A percentile compares a stretch with the other conserved stretches of the same genome.
These are phyloP conservation scores for Backusella mclennaniae DNA, from an alignment of 192 early-diverging fungal species.

Conservation along the genomic window DNA sequence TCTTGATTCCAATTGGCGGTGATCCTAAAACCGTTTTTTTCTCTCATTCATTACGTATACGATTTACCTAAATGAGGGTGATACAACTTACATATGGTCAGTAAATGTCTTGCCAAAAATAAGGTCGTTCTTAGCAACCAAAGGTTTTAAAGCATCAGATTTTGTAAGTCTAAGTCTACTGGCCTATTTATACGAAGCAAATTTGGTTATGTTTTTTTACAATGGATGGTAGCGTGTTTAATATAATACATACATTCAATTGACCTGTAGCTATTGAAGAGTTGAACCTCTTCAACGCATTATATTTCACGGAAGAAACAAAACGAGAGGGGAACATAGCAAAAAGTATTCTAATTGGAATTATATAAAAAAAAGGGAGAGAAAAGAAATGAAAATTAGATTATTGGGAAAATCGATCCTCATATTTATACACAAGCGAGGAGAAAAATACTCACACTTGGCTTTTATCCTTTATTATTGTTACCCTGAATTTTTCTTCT, in stretches of 20 bases:
- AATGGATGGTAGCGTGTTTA: background rate
- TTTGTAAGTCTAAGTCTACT: conserved; percentile 25
- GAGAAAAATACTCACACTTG: background rate
- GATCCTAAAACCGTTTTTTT: conserved; percentile 28
- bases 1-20: conserved; percentile 75
- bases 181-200: background rate
- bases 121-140: conserved; percentile 62
- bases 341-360: background rate
- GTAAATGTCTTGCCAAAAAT: conserved; percentile 89
- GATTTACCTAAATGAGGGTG: background rate
- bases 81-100: conserved; percentile 81
- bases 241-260: background rate
- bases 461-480: background rate
- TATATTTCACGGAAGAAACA: background rate
- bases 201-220: background rate
- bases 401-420: background rate
- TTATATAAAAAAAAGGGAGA: background rate
- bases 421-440: background rate
- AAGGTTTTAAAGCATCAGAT: conserved; percentile 43
- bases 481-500: too few relatives aligned
- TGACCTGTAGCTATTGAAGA: background rate
- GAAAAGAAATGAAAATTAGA: background rate
- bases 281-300: background rate
- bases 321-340: background rate
- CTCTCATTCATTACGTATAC: background rate